phyloP scores from a whole-genome alignment of 2,329 filamentous ascomycete species.

The Fusarium sp. region DNA sequence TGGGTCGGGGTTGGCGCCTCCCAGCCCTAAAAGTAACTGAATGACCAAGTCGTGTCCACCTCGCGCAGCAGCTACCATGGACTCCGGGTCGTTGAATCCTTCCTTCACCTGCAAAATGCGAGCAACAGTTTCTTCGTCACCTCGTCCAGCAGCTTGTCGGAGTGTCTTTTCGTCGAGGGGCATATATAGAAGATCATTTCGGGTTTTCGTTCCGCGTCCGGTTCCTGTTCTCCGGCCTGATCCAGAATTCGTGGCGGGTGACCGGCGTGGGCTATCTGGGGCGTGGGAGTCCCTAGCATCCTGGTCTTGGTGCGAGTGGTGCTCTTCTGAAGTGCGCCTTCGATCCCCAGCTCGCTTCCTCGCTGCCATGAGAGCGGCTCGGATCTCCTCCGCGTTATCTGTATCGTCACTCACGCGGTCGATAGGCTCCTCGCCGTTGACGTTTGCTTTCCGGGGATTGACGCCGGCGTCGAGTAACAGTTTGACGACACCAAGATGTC shows the following conservation, averaged over 20 bases:
- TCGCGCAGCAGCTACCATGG: conserved; percentile 89
- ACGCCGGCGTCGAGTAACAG: conserved; percentile 87
- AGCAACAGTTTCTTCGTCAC: conserved; percentile 71
- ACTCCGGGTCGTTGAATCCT: conserved; percentile 79
- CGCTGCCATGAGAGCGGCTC: conserved; percentile 72
- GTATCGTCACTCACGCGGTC: conserved; percentile 82
- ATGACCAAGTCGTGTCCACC: conserved; percentile 92
- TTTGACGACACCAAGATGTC: conserved; percentile 88
- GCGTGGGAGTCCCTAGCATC: conserved; percentile 66
- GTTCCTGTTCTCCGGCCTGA: conserved; percentile 65
- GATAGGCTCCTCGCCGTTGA: conserved; percentile 91
- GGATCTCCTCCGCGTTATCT: conserved; percentile 84
- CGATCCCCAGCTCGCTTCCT: conserved; percentile 67
- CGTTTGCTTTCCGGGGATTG: conserved; percentile 90
- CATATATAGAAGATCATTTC: conserved; percentile 73
- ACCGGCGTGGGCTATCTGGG: conserved; percentile 69
- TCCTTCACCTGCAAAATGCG: conserved; percentile 72
- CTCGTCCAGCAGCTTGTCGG: conserved; percentile 69
- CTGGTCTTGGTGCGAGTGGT: conserved; percentile 61
- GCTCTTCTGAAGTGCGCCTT: conserved; percentile 69
- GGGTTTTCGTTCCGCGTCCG: conserved; percentile 72
- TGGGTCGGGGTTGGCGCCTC: conserved; percentile 75
- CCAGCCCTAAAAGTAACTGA: conserved; percentile 79
- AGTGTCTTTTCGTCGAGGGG: conserved; percentile 72
- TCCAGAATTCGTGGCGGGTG: conserved; percentile 60